Evolutionary conservation across 1,284 basidiomycete genomes (phyloP).

Genomic region (Ceratobasidium theobromae): DNA sequence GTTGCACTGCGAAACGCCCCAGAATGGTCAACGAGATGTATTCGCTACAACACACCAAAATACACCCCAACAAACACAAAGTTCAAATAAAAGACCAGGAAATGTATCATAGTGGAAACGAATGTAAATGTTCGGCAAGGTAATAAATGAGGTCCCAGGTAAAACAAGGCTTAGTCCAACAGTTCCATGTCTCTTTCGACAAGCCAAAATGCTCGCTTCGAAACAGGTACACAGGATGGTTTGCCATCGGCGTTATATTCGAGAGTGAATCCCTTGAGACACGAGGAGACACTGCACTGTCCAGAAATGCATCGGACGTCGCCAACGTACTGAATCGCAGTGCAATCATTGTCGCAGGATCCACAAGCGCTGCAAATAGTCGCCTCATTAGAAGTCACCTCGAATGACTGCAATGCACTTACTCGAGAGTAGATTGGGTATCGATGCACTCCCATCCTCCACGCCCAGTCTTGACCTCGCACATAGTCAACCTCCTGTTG

Average conservation of each 20-base stretch:
- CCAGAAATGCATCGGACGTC: conserved; percentile 2
- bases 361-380: conserved; percentile 9
- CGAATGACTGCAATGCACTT: not conserved
- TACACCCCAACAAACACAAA: not conserved
- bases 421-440: conserved; percentile 10
- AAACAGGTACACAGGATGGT: not conserved
- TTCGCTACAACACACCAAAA: not conserved
- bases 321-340: conserved; percentile 18
- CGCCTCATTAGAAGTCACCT: not conserved
- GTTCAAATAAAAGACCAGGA: not conserved
- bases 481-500: not conserved
- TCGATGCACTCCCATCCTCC: conserved; percentile 29
- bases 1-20: conserved; percentile 13
- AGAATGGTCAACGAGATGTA: conserved; percentile 9
- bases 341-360: conserved; percentile 27
- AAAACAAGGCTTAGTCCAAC: conserved; percentile 1
- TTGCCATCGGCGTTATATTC: not conserved
- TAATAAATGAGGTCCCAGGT: not conserved
- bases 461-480: not conserved
- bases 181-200: conserved; percentile 7
- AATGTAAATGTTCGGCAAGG: not conserved
- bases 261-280: conserved; percentile 6
- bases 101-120: not conserved
- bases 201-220: conserved; percentile 8
- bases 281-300: conserved; percentile 8